phyloP scores from a whole-genome alignment of 768 basidiomycete genomes.

The Lactifluus volemus region DNA sequence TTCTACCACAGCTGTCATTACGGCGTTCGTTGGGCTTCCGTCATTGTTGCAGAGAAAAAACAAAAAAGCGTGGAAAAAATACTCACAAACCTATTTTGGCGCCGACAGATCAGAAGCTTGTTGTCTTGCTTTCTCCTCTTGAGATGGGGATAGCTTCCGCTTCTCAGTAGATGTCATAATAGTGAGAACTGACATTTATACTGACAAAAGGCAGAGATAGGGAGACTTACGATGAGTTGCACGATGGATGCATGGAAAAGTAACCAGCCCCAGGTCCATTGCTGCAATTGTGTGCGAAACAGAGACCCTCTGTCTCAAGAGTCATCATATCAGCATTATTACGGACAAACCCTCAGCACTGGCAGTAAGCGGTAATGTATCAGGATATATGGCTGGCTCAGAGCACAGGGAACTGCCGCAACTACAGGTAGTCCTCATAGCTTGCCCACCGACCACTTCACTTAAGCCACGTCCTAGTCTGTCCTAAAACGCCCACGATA shows the following conservation, averaged over 20 bases:
- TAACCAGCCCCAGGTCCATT: background rate
- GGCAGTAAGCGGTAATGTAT: too few species aligned
- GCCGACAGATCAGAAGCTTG: conserved; percentile 79
- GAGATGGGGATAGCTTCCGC: conserved; percentile 71
- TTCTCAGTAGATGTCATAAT: conserved; percentile 36
- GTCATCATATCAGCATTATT: too few species aligned
- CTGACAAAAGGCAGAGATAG: background rate
- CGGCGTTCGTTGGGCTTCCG: background rate
- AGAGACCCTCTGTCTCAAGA: too few species aligned
- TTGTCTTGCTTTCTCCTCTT: conserved; percentile 76
- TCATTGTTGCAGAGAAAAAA: background rate
- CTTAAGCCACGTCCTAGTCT: too few species aligned
- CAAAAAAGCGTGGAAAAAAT: background rate
- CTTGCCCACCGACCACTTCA: too few species aligned
- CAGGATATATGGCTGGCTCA: too few species aligned
- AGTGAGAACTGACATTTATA: background rate
- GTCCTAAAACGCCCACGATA: too few species aligned
- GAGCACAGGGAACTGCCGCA: too few species aligned
- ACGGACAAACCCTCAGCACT: too few species aligned
- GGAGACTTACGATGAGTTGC: conserved; percentile 3
- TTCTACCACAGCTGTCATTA: conserved; percentile 27
- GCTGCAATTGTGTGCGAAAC: background rate
- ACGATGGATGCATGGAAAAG: conserved; percentile 1
- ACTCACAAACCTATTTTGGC: conserved; percentile 88
- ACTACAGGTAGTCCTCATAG: too few species aligned